Evolutionary conservation across 257 asterid genomes (phyloP).

Genomic region (Craterostigma plantagineum): DNA sequence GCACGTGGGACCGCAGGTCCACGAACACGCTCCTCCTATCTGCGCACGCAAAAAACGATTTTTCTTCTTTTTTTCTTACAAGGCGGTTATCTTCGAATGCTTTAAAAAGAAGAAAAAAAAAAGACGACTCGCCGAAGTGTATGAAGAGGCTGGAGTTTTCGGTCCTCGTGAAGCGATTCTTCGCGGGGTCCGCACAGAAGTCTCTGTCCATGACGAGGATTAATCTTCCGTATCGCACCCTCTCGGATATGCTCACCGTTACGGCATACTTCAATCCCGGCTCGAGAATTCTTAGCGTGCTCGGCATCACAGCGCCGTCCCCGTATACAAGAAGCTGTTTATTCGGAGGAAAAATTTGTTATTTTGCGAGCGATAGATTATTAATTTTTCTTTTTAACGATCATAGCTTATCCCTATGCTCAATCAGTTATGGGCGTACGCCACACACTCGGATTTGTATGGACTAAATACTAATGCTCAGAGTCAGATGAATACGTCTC

Average conservation of each 20-base stretch:
- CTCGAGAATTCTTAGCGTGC: conserved; percentile 30
- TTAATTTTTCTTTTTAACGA: no score
- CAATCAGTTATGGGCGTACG: no score
- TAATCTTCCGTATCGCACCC: conserved; percentile 45
- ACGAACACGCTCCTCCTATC: conserved; percentile 63
- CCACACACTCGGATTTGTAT: no score
- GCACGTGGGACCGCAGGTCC: conserved; percentile 60
- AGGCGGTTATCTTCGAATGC: background rate
- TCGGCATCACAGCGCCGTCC: conserved; percentile 54
- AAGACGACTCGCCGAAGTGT: conserved; percentile 53
- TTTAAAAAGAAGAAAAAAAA: background rate
- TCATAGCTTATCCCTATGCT: no score
- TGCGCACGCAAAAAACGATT: conserved; percentile 9
- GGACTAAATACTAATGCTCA: no score
- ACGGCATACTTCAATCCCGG: conserved; percentile 50
- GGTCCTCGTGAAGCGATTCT: conserved; percentile 54
- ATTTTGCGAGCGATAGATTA: no score
- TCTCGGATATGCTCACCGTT: conserved; percentile 34
- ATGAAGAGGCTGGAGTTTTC: conserved; percentile 50
- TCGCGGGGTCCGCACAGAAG: conserved; percentile 73
- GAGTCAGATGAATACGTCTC: no score
- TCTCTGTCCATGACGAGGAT: conserved; percentile 51
- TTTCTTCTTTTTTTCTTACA: background rate
- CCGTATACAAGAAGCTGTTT: conserved; percentile 85
- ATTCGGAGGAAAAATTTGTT: conserved; percentile 2